Conservation (phyloP, 345 rosid genomes). For the Orychophragmus violaceus region DNA sequence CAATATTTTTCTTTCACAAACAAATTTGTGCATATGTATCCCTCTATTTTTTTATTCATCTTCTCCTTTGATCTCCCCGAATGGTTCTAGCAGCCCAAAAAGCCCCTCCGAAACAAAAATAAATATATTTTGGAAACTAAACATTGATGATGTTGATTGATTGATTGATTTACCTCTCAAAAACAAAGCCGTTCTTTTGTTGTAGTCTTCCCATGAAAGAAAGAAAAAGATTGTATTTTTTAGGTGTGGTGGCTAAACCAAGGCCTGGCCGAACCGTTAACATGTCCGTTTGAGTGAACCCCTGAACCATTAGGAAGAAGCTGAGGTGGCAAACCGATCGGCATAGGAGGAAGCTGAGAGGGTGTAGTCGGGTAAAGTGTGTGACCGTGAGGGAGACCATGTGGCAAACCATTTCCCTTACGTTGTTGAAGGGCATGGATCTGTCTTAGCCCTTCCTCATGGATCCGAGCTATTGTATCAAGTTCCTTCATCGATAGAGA, state of each 20-base stretch:
- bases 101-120: too few relatives aligned
- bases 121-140: too few relatives aligned
- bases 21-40: conserved; percentile 9
- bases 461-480: conserved; percentile 78
- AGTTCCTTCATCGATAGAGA: conserved; percentile 86
- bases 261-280: conserved; percentile 66
- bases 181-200: conserved; percentile 26
- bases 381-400: conserved; percentile 68
- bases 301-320: conserved; percentile 64
- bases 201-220: conserved; percentile 19
- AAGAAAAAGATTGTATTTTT: conserved; percentile 20
- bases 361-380: conserved; percentile 58
- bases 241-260: conserved; percentile 72
- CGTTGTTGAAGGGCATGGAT: conserved; percentile 74
- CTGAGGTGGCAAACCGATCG: conserved; percentile 60
- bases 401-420: conserved; percentile 54
- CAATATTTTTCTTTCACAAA: conserved; percentile 5
- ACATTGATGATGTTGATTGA: conserved; percentile 8
- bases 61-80: conserved; percentile 15
- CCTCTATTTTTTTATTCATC: conserved; percentile 7
- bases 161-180: conserved; percentile 25
- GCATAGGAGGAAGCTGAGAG: conserved; percentile 55
- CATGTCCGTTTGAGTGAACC: conserved; percentile 78
- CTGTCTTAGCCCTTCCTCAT: conserved; percentile 91
- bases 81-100: conserved; percentile 7